Conservation (phyloP, 1,139 yeast genomes). For the Geotrichum fermentans region DNA sequence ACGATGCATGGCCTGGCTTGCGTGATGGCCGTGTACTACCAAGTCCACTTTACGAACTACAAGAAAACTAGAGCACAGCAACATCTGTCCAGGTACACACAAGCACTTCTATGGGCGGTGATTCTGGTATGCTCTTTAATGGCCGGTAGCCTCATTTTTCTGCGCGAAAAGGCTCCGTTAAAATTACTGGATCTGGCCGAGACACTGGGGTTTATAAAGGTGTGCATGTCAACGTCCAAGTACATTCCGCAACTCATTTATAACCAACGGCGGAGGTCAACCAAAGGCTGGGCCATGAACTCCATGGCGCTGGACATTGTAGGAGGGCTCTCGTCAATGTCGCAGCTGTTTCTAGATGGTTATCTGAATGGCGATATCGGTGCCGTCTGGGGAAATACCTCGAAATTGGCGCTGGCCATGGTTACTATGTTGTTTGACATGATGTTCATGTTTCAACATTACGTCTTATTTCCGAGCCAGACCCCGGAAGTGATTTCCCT, state of each 20-base stretch:
- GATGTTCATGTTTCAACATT: conserved; percentile 35
- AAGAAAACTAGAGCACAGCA: conserved; percentile 27
- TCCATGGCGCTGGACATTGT: conserved; percentile 48
- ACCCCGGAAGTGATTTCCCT: conserved; percentile 16
- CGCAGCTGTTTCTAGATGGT: conserved; percentile 46
- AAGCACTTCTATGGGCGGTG: conserved; percentile 23
- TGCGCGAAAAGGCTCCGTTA: conserved; percentile 1
- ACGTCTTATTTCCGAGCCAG: conserved; percentile 18
- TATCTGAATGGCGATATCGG: conserved; percentile 31
- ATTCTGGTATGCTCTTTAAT: conserved; percentile 19
- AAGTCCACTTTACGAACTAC: conserved; percentile 39
- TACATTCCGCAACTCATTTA: conserved; percentile 58
- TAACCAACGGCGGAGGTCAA: conserved; percentile 50
- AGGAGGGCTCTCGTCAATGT: conserved; percentile 51
- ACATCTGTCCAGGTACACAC: conserved; percentile 28
- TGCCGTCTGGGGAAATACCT: conserved; percentile 9
- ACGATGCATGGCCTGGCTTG: conserved; percentile 43
- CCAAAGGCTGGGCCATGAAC: conserved; percentile 53
- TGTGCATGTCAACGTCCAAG: conserved; percentile 52
- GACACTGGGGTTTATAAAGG: conserved; percentile 48
- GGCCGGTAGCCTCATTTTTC: conserved; percentile 9
- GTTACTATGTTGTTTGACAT: conserved; percentile 34
- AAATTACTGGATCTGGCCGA: conserved; percentile 36
- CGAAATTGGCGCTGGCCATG: conserved; percentile 21
- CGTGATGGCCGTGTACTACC: conserved; percentile 37